A percentile compares a stretch with the other conserved stretches of the same genome.
Conservation (phyloP, 805 yeast genomes). For the Candida schatavii region DNA sequence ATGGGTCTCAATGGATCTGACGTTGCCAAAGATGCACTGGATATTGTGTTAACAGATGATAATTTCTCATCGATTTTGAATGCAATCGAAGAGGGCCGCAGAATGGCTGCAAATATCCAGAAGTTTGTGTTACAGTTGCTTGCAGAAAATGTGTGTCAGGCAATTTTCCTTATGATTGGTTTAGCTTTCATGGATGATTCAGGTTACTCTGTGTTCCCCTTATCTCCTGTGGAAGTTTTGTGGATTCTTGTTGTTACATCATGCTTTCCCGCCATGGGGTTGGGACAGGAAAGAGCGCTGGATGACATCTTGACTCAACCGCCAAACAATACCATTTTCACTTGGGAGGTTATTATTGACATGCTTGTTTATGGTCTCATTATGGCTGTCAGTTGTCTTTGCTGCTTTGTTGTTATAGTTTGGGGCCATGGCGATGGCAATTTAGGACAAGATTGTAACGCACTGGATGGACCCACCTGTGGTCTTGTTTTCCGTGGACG, state of each 20-base stretch:
- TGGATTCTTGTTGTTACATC: slow-evolving; percentile 36
- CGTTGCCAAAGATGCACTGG: slow-evolving; percentile 96
- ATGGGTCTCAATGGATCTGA: slow-evolving; percentile 94
- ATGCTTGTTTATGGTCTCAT: slow-evolving; percentile 70
- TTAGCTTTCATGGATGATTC: slow-evolving; percentile 63
- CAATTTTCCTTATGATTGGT: slow-evolving; percentile 67
- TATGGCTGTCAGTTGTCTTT: slow-evolving; percentile 71
- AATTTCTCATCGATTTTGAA: slow-evolving; percentile 88
- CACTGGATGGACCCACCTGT: slow-evolving; percentile 46
- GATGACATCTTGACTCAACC: slow-evolving; percentile 62
- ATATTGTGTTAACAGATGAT: slow-evolving; percentile 93
- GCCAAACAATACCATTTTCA: slow-evolving; percentile 64
- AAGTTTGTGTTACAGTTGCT: slow-evolving; percentile 32
- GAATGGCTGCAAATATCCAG: slow-evolving; percentile 34
- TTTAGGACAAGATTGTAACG: slow-evolving; percentile 65
- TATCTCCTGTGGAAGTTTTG: slow-evolving; percentile 45
- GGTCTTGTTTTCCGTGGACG: slow-evolving; percentile 68
- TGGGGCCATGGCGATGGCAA: slow-evolving; percentile 66
- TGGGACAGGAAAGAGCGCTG: slow-evolving; percentile 55
- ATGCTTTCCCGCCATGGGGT: slow-evolving; percentile 38
- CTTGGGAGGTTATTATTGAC: slow-evolving; percentile 65
- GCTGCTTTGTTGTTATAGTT: slow-evolving; percentile 61
- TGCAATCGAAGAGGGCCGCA: slow-evolving; percentile 51
- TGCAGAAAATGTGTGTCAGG: slow-evolving; percentile 46
- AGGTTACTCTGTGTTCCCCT: slow-evolving; percentile 74